Percentiles rank a stretch among this genome's conserved stretches.
Conservation (phyloP, 345 rosid species). For the Gossypioides kirkii region DNA sequence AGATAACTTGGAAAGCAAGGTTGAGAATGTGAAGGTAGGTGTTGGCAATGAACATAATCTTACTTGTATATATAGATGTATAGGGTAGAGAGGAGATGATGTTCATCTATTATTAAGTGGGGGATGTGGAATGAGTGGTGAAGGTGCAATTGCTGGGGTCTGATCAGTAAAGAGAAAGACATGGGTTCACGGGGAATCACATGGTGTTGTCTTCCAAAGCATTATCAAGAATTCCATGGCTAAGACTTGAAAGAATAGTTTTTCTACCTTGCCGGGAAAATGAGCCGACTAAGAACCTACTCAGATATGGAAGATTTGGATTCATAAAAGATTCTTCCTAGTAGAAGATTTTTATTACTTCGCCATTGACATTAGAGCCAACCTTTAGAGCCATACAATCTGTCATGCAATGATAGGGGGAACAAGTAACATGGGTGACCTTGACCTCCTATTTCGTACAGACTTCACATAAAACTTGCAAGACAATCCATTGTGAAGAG, state of each 20-base stretch:
- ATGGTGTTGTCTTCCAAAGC: conserved; percentile 8
- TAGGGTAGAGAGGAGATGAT: neutral
- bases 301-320: conserved; percentile 3
- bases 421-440: neutral
- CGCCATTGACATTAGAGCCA: neutral
- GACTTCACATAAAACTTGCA: neutral
- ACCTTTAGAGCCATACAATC: neutral
- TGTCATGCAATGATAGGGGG: neutral
- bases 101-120: neutral
- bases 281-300: neutral
- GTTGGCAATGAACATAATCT: neutral
- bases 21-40: neutral
- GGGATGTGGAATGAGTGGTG: neutral
- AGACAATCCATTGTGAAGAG: conserved; percentile 13
- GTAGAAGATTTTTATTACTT: neutral
- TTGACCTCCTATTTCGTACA: neutral
- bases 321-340: neutral
- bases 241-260: neutral
- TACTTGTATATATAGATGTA: conserved; percentile 2
- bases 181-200: neutral
- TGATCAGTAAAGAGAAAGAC: neutral
- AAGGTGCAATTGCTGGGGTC: neutral
- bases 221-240: neutral
- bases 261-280: neutral
- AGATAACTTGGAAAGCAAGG: neutral